Conservation (phyloP, 805 yeast species). For the Metschnikowia vanudenii region DNA sequence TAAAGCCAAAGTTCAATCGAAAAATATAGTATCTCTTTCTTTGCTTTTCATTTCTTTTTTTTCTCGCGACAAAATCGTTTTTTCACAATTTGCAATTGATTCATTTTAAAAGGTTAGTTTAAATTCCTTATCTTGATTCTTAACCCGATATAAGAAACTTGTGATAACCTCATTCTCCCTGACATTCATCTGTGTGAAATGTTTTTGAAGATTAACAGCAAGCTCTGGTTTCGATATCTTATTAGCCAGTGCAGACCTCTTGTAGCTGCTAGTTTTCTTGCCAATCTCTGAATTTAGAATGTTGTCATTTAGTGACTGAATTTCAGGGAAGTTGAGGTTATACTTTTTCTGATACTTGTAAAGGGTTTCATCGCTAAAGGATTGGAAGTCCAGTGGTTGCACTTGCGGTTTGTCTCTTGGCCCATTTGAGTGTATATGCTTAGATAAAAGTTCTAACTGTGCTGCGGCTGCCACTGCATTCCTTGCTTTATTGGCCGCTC, state of each 20-base stretch:
- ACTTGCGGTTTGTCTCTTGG: slow-evolving; percentile 53
- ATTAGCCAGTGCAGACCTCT: slow-evolving; percentile 25
- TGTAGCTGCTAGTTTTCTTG: slow-evolving; percentile 51
- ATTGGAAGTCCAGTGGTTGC: slow-evolving; percentile 68
- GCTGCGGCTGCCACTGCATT: slow-evolving; percentile 64
- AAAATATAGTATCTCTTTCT: too few relatives aligned
- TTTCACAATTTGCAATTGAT: background rate
- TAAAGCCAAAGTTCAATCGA: too few relatives aligned
- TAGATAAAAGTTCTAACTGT: slow-evolving; percentile 64
- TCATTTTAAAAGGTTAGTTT: slow-evolving; percentile 34
- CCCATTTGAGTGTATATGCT: slow-evolving; percentile 72
- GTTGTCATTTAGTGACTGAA: slow-evolving; percentile 67
- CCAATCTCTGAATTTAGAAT: slow-evolving; percentile 73
- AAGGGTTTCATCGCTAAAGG: slow-evolving; percentile 59
- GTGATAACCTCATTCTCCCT: slow-evolving; percentile 87
- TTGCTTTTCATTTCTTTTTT: too few relatives aligned
- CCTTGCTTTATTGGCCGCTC: slow-evolving; percentile 58
- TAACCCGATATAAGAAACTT: slow-evolving; percentile 82
- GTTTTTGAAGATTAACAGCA: slow-evolving; percentile 61
- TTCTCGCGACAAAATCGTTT: background rate
- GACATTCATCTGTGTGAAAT: slow-evolving; percentile 56
- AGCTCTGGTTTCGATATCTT: slow-evolving; percentile 59
- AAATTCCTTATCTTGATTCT: slow-evolving; percentile 56
- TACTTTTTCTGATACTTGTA: slow-evolving; percentile 67
- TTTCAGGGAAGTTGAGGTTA: slow-evolving; percentile 53